Base-by-base conservation (phyloP, 2,329 filamentous ascomycete species). In the Clarireedia hainanense region DNA sequence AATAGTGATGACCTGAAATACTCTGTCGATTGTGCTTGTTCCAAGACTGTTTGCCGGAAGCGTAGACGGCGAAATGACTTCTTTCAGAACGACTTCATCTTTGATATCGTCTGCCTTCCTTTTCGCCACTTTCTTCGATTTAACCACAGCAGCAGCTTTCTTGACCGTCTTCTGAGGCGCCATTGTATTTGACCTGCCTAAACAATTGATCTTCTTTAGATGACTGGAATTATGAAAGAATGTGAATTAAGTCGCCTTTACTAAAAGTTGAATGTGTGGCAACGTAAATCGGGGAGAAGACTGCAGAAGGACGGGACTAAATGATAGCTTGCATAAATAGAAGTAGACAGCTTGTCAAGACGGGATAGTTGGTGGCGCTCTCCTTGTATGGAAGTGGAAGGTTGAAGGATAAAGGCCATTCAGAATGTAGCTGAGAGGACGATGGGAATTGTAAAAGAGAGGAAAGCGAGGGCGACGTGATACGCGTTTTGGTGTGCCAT, bases 1-100 rank as follows among this genome's bases (percentile, higher is more conserved):
- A 17, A 54, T 20, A 23, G 52, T 48, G 46, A 65, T 50, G 2
- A 49, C 58, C 27, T 53, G 36, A 26, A 64, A 61, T 3, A 61
- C 45, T 6, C 52, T 37, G 20, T 58, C 34, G 23, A 55, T 6
- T 14, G 48, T 42, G 17, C 26, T 56, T 5, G 42, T 43, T 15
- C 20, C 40, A 34, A 24, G 14, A 42, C 23, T 2, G 17, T n/a
- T n/a, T n/a, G 9, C 6, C 14, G 23, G 24, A 26, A 34, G 4
- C 5, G 2, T 34, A 34, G 9, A 12, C 30, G 10, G 30, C 10
- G 30, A 34, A 34, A 34, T 34, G 30, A 34, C 30, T 12, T 50
- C 47, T 51, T 14, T 27, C 7, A 1, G 14, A 20, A 23, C 15
- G 9, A 14, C 9, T 14, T n/a, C 17, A 42, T n/a, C 15, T n/a